phyloP scores from a whole-genome alignment of 345 rosid genomes.

The Salix caprea region DNA sequence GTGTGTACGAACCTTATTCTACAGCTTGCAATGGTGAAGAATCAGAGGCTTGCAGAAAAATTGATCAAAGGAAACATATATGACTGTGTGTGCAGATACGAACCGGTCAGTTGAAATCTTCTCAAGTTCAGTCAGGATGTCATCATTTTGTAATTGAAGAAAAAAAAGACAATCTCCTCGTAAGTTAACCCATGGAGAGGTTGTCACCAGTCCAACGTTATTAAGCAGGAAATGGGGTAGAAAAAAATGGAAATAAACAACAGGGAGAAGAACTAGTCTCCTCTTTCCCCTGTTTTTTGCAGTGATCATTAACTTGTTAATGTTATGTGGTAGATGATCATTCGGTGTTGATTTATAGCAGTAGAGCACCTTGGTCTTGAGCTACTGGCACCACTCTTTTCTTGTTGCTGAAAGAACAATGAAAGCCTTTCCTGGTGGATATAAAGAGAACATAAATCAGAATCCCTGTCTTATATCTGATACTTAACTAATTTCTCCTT shows the following conservation, averaged over 20 bases:
- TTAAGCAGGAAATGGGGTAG: neutral
- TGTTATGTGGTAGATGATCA: neutral
- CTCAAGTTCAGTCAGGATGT: neutral
- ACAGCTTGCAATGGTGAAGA: slow-evolving; percentile 99
- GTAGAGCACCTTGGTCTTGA: no score
- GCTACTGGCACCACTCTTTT: no score
- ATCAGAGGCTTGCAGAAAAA: slow-evolving; percentile 91
- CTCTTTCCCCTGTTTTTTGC: neutral
- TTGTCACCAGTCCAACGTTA: no score
- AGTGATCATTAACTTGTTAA: neutral
- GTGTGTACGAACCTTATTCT: slow-evolving; percentile 4
- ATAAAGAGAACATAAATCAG: no score
- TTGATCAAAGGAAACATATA: slow-evolving; percentile 79
- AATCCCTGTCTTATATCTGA: no score
- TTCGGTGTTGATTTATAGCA: neutral
- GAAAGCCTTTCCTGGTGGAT: no score
- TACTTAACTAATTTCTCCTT: no score
- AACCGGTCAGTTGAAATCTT: slow-evolving; percentile 39
- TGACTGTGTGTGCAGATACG: slow-evolving; percentile 89
- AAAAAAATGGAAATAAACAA: neutral
- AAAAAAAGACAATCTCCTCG: no score
- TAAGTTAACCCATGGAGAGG: no score
- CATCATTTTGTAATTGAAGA: neutral
- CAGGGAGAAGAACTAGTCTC: neutral
- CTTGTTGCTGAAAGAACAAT: no score